Evolutionary conservation across 176 grass and related monocot species (phyloP).

Genomic region (Bothriochloa decipiens): DNA sequence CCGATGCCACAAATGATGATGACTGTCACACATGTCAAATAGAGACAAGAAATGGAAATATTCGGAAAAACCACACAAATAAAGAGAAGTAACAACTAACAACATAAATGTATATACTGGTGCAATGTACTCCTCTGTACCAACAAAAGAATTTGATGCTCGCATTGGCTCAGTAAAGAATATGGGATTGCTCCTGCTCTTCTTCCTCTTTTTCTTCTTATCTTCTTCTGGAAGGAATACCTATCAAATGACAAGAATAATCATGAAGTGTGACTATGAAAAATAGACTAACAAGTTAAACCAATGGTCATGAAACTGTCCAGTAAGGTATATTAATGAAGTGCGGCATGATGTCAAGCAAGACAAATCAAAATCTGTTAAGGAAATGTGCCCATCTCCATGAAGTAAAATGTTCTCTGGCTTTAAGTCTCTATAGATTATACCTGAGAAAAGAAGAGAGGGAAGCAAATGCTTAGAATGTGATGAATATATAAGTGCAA

Average conservation of each 20-base stretch:
- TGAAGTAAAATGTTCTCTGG: conserved; percentile 94
- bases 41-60: not conserved
- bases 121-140: conserved; percentile 97
- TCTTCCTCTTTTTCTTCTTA: conserved; percentile 56
- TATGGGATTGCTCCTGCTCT: conserved; percentile 60
- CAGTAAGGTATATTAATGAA: not conserved
- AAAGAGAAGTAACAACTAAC: not conserved
- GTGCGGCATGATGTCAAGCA: conserved; percentile 72
- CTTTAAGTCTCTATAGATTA: conserved; percentile 95
- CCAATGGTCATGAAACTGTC: not conserved
- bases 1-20: conserved; percentile 5
- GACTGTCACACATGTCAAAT: not conserved
- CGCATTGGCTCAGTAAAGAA: conserved; percentile 92
- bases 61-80: not conserved
- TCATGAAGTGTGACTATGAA: conserved; percentile 21
- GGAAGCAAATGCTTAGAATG: not conserved
- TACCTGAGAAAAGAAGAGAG: conserved; percentile 51
- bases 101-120: conserved; percentile 65
- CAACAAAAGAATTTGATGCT: conserved; percentile 97
- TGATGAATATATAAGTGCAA: not conserved
- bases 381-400: conserved; percentile 74
- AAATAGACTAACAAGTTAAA: not conserved
- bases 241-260: conserved; percentile 37
- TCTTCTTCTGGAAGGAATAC: conserved; percentile 66
- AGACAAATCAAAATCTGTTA: conserved; percentile 94